phyloP scores from a whole-genome alignment of 2,329 filamentous ascomycete genomes.

The Leptographium flavum region DNA sequence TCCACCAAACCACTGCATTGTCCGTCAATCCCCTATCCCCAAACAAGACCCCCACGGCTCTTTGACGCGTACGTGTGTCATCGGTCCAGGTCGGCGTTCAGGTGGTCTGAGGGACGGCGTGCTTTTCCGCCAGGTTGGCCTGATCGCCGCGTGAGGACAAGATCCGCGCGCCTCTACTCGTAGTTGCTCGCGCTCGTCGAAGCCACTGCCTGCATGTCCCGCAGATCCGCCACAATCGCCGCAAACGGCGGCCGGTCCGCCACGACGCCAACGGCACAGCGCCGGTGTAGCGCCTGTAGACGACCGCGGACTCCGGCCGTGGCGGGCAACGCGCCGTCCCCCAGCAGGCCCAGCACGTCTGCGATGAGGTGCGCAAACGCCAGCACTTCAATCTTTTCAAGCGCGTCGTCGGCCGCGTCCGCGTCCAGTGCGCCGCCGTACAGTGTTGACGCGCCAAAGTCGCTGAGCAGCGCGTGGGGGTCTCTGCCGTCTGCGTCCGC shows the following conservation, averaged over 20 bases:
- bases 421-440: constrained; percentile 17
- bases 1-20: too few species aligned
- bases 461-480: constrained; percentile 30
- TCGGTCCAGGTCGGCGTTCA: background rate
- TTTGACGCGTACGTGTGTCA: background rate
- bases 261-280: constrained; percentile 16
- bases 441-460: constrained; percentile 32
- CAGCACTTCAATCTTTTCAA: constrained; percentile 31
- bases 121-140: background rate
- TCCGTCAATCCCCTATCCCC: too few species aligned
- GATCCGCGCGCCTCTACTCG: too few species aligned
- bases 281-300: constrained; percentile 16
- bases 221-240: constrained; percentile 14
- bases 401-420: background rate
- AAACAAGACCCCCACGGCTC: background rate
- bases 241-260: constrained; percentile 19
- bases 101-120: background rate
- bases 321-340: background rate
- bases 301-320: constrained; percentile 5
- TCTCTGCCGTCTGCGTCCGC: constrained; percentile 16
- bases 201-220: background rate
- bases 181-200: too few species aligned
- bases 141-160: background rate
- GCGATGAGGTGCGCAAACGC: constrained; percentile 33
- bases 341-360: constrained; percentile 24